These are phyloP conservation scores for Talaromyces sp. DNA, from an alignment of 2,329 filamentous ascomycete genomes.

Conservation along the genomic window DNA sequence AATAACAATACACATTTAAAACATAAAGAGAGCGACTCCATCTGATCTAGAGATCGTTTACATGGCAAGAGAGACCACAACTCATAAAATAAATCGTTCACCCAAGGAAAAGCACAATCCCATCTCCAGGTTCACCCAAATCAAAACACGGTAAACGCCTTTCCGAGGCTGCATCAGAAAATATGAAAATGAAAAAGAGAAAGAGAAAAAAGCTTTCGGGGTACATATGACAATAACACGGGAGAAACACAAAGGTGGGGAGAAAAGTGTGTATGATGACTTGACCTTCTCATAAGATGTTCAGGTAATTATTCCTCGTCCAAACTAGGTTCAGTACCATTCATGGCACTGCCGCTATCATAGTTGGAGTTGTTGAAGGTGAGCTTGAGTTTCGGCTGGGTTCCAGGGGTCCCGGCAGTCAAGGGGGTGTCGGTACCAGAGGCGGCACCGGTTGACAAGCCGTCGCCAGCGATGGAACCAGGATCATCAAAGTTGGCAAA, in stretches of 20 bases:
- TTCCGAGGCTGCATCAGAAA: slow-evolving; percentile 7
- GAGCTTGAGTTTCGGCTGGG: slow-evolving; percentile 68
- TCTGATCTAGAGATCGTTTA: slow-evolving; percentile 4
- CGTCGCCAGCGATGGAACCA: slow-evolving; percentile 51
- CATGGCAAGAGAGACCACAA: not conserved
- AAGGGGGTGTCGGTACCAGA: slow-evolving; percentile 63
- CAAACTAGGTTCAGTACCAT: slow-evolving; percentile 36
- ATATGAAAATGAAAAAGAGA: slow-evolving; percentile 13
- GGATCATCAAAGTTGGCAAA: slow-evolving; percentile 60
- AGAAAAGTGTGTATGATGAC: slow-evolving; percentile 2
- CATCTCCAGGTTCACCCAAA: slow-evolving; percentile 7
- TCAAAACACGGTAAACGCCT: slow-evolving; percentile 16
- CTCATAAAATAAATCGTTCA: slow-evolving; percentile 3
- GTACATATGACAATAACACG: slow-evolving; percentile 14
- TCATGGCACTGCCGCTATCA: slow-evolving; percentile 35
- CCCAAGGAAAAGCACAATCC: not conserved
- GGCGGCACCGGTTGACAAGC: slow-evolving; percentile 52
- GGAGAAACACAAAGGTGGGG: not conserved
- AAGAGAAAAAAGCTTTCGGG: slow-evolving; percentile 3
- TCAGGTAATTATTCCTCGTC: slow-evolving; percentile 29
- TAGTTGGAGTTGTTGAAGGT: slow-evolving; percentile 54
- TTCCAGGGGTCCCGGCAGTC: slow-evolving; percentile 56
- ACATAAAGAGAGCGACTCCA: slow-evolving; percentile 3
- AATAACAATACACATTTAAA: slow-evolving; percentile 12
- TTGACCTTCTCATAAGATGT: not conserved